These are phyloP conservation scores for Inonotus obliquus DNA, from an alignment of 1,284 basidiomycete genomes.

Conservation along the genomic window DNA sequence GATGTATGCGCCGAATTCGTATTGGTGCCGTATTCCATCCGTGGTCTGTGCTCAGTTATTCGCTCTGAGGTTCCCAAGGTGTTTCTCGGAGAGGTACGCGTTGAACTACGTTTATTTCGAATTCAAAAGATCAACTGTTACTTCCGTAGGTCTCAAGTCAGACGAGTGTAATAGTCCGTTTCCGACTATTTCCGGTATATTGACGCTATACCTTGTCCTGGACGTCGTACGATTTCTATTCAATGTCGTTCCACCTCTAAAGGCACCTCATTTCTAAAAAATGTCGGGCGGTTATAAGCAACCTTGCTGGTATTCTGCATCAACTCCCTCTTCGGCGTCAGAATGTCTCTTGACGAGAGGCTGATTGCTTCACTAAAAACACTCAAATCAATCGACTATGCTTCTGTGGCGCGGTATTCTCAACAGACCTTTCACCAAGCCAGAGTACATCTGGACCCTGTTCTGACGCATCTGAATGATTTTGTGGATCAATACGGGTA, in stretches of 20 bases:
- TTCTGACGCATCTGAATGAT: slow-evolving; percentile 1
- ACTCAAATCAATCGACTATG: not conserved
- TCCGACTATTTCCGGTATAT: not conserved
- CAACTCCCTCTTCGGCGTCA: not conserved
- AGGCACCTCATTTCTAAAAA: not conserved
- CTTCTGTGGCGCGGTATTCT: not conserved
- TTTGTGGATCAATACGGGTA: not conserved
- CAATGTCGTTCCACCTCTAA: not conserved
- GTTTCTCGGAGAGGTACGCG: not conserved
- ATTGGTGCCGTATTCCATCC: not conserved
- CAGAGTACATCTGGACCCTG: not conserved
- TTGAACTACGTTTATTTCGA: not conserved
- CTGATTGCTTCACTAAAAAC: not conserved
- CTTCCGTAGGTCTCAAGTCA: not conserved
- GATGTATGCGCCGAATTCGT: not conserved
- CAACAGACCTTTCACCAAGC: not conserved
- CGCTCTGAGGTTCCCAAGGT: too few relatives aligned
- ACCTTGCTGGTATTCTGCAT: not conserved
- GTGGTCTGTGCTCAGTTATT: too few relatives aligned
- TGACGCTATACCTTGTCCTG: not conserved
- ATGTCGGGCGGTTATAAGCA: not conserved
- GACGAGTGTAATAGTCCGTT: not conserved
- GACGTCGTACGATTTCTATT: not conserved
- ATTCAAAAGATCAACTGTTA: not conserved
- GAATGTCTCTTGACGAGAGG: not conserved